Conservation (phyloP, 345 rosid species). For the Ailanthus altissimus region DNA sequence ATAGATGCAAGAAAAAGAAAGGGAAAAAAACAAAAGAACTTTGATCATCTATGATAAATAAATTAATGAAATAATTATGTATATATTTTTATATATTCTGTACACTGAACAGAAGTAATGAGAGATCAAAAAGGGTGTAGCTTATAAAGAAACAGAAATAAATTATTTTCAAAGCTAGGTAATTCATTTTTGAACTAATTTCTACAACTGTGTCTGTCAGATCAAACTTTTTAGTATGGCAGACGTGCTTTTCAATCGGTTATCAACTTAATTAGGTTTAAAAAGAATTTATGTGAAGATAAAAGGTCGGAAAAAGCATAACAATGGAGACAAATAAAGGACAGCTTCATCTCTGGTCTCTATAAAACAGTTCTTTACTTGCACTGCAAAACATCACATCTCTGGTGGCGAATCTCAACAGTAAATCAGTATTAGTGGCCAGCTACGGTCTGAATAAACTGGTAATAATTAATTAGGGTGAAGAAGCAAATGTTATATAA, state of each 20-base stretch:
- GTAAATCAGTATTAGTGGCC: constrained; percentile 19
- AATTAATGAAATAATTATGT: neutral
- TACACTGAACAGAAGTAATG: neutral
- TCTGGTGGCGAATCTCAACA: constrained; percentile 40
- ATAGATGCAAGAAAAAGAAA: neutral
- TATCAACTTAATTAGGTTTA: neutral
- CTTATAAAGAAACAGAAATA: neutral
- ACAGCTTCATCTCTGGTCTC: neutral
- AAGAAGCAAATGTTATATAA: neutral
- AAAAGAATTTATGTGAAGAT: too few relatives aligned
- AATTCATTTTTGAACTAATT: neutral
- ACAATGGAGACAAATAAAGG: constrained; percentile 1
- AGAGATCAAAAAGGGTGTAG: neutral
- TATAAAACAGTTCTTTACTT: neutral
- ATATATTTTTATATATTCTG: neutral
- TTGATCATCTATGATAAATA: neutral
- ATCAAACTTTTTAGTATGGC: neutral
- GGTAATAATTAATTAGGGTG: neutral
- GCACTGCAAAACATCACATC: constrained; percentile 39
- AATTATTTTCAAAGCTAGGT: neutral
- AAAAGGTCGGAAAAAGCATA: too few relatives aligned
- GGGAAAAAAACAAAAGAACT: neutral
- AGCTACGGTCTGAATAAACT: neutral
- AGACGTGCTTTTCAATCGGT: neutral
- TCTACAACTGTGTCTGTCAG: neutral